These are phyloP conservation scores for Sporormia fimetaria DNA, from an alignment of 495 filamentous ascomycete genomes.

Conservation along the genomic window DNA sequence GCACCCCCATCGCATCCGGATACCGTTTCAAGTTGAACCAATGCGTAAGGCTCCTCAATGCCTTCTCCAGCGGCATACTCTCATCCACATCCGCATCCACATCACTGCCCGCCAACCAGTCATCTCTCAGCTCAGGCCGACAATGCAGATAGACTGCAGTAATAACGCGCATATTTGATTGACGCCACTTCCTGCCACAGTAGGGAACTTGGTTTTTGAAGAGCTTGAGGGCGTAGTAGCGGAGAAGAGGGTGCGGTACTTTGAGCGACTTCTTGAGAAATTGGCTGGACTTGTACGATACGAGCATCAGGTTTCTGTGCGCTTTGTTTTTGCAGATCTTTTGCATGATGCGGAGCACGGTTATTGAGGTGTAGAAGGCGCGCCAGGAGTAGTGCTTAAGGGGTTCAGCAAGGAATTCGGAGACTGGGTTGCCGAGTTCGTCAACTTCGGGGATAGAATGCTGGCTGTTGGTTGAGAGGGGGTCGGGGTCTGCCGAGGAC, in stretches of 20 bases:
- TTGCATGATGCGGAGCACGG: slow-evolving; percentile 87
- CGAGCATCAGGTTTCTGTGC: slow-evolving; percentile 82
- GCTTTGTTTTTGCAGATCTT: slow-evolving; percentile 92
- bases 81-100: slow-evolving; percentile 90
- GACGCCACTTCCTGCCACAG: slow-evolving; percentile 95
- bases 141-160: slow-evolving; percentile 92
- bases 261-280: slow-evolving; percentile 84
- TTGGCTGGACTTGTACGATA: slow-evolving; percentile 84
- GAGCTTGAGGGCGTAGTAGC: slow-evolving; percentile 90
- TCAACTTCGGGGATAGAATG: slow-evolving; percentile 62
- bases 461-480: too few relatives aligned
- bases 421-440: slow-evolving; percentile 65
- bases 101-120: slow-evolving; percentile 86
- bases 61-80: slow-evolving; percentile 80
- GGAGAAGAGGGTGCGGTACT: slow-evolving; percentile 73
- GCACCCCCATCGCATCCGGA: slow-evolving; percentile 65
- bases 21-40: slow-evolving; percentile 85
- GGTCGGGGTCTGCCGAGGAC: slow-evolving; percentile 5
- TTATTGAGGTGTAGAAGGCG: slow-evolving; percentile 88
- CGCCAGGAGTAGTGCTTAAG: slow-evolving; percentile 87
- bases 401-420: slow-evolving; percentile 52
- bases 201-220: slow-evolving; percentile 98
- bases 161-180: slow-evolving; percentile 97
- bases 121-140: slow-evolving; percentile 81
- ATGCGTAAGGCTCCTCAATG: slow-evolving; percentile 71